A percentile compares a stretch with the other conserved stretches of the same genome.
Conservation (phyloP, 2,329 filamentous ascomycete genomes). For the Paraconiothyrium brasiliense region DNA sequence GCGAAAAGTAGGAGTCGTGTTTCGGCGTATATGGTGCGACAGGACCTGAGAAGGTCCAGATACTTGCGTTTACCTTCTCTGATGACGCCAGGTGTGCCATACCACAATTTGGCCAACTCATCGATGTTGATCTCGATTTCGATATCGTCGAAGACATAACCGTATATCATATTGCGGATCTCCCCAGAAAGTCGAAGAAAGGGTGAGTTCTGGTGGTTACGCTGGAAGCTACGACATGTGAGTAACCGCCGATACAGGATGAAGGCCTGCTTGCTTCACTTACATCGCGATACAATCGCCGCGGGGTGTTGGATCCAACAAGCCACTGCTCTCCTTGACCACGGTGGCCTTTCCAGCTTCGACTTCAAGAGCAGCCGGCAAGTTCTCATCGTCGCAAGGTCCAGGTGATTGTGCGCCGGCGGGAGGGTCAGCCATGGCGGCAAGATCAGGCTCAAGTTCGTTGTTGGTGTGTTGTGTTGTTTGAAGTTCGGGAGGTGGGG, state of each 20-base stretch:
- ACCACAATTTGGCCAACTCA: no score
- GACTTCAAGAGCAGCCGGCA: neutral
- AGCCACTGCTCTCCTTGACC: neutral
- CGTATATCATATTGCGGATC: conserved; percentile 3
- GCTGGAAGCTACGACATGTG: neutral
- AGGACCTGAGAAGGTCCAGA: neutral
- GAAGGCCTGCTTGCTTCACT: neutral
- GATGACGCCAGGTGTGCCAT: no score
- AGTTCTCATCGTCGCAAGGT: neutral
- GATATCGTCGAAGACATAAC: neutral
- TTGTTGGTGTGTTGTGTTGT: neutral
- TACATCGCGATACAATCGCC: neutral
- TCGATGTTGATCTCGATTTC: neutral
- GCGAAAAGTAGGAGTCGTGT: neutral
- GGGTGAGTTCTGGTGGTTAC: conserved; percentile 3
- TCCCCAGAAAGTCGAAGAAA: neutral
- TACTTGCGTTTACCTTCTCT: neutral
- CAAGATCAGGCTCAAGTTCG: neutral
- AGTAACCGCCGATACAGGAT: neutral
- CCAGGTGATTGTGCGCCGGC: neutral
- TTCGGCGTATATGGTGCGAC: neutral
- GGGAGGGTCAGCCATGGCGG: neutral
- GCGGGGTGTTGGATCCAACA: neutral
- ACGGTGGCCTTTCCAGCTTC: neutral
- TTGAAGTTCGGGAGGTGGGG: neutral